Evolutionary conservation across 2,329 filamentous ascomycete genomes (phyloP).

Genomic region (Fusarium tanahbumbuense): DNA sequence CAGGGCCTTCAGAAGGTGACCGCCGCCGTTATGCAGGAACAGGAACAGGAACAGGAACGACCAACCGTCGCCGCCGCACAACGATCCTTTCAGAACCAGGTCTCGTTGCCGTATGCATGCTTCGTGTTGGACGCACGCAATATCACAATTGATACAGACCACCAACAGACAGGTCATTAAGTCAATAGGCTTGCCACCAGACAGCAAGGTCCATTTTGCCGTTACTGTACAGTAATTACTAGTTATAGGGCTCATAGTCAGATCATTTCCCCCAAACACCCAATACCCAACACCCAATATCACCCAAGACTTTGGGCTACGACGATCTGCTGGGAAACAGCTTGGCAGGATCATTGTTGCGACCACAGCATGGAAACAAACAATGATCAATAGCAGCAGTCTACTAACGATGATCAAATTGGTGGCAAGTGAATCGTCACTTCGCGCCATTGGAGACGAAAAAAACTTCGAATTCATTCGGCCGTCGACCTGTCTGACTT

Average conservation of each 20-base stretch:
- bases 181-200: neutral
- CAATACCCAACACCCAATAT: slow-evolving; percentile 8
- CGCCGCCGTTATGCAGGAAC: slow-evolving; percentile 47
- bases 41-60: slow-evolving; percentile 48
- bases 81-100: neutral
- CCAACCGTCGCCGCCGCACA: slow-evolving; percentile 37
- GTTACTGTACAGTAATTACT: neutral
- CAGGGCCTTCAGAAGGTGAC: slow-evolving; percentile 31
- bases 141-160: slow-evolving; percentile 14
- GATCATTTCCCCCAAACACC: slow-evolving; percentile 12
- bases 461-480: slow-evolving; percentile 6
- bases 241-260: neutral
- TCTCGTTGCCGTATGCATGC: slow-evolving; percentile 10
- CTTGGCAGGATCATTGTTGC: neutral
- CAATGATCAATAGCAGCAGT: slow-evolving; percentile 15
- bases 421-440: slow-evolving; percentile 26
- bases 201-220: neutral
- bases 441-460: slow-evolving; percentile 5
- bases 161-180: slow-evolving; percentile 3
- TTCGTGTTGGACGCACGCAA: slow-evolving; percentile 15
- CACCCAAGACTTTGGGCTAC: slow-evolving; percentile 14
- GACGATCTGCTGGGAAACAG: slow-evolving; percentile 12
- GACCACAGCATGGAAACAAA: slow-evolving; percentile 1
- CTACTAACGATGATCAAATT: slow-evolving; percentile 32
- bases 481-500: slow-evolving; percentile 13